Conservation (phyloP, 345 rosid genomes). For the Cardamine resedifolia region DNA sequence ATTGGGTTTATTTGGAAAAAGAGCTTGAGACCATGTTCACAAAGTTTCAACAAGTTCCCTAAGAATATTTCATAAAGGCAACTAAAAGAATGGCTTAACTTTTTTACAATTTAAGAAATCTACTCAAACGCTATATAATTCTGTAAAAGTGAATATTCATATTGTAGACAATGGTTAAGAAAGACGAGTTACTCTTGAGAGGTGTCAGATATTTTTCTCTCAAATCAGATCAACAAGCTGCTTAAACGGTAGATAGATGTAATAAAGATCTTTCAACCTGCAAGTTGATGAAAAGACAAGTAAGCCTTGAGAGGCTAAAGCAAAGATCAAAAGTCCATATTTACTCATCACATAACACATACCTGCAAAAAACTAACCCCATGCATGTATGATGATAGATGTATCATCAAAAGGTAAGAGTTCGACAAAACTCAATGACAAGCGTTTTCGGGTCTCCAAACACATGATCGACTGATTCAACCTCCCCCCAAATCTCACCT, state of each 20-base stretch:
- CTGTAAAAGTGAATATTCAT: not conserved
- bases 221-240: too few relatives aligned
- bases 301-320: not conserved
- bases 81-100: not conserved
- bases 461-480: not conserved
- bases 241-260: too few relatives aligned
- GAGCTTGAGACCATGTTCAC: not conserved
- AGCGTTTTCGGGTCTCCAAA: not conserved
- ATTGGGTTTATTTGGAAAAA: not conserved
- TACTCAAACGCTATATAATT: not conserved
- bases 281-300: not conserved
- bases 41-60: not conserved
- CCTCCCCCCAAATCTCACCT: not conserved
- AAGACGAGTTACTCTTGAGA: not conserved
- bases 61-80: not conserved
- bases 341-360: not conserved
- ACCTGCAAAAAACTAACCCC: not conserved
- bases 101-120: not conserved
- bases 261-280: not conserved
- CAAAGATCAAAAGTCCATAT: not conserved
- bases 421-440: not conserved
- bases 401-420: not conserved
- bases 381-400: too few relatives aligned
- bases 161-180: not conserved
- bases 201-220: too few relatives aligned